Percentiles rank a stretch among this genome's conserved stretches.
phyloP scores from a whole-genome alignment of 2,329 filamentous ascomycete species.

The Aspergillus sojae region DNA sequence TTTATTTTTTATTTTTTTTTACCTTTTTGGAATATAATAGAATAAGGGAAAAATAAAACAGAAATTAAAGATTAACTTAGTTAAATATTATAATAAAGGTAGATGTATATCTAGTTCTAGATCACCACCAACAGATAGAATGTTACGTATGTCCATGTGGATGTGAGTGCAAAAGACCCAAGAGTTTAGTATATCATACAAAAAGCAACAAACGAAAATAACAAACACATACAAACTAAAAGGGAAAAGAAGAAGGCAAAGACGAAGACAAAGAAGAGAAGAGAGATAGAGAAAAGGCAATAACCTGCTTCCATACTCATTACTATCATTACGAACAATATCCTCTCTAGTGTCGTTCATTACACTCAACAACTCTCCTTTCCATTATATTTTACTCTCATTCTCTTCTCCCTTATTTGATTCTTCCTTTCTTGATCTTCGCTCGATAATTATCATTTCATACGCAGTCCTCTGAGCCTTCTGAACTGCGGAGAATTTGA shows the following conservation, averaged over 20 bases:
- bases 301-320: not conserved
- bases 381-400: not conserved
- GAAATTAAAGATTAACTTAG: not conserved
- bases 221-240: not conserved
- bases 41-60: not conserved
- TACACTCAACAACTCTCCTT: not conserved
- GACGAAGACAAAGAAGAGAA: not conserved
- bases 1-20: too few relatives aligned
- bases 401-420: not conserved
- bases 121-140: constrained; percentile 24
- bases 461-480: constrained; percentile 6
- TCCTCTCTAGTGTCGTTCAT: not conserved
- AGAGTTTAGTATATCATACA: not conserved
- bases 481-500: constrained; percentile 5
- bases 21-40: not conserved
- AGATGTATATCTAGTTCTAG: constrained; percentile 33
- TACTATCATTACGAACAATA: not conserved
- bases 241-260: not conserved
- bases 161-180: not conserved
- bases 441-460: not conserved
- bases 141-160: not conserved
- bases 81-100: not conserved
- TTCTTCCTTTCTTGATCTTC: not conserved
- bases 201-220: not conserved
- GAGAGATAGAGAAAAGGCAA: not conserved